These are phyloP conservation scores for Paragyromitra xinjiangensis DNA, from an alignment of 495 filamentous ascomycete species.

Conservation along the genomic window DNA sequence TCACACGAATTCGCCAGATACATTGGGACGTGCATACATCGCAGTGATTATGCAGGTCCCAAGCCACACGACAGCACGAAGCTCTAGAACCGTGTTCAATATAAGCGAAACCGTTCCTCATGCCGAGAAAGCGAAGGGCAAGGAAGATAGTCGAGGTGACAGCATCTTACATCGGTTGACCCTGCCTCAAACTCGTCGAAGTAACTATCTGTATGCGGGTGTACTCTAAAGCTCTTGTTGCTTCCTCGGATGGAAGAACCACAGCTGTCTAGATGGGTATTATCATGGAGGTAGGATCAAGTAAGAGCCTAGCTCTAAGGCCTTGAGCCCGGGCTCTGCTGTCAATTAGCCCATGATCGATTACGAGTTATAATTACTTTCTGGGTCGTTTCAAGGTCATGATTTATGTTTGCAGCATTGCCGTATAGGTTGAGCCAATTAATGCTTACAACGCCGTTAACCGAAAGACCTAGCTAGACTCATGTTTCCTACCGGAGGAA, in stretches of 20 bases:
- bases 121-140: not conserved
- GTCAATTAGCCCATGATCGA: slow-evolving; percentile 2
- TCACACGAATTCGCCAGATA: slow-evolving; percentile 17
- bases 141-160: not conserved
- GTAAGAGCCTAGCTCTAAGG: not conserved
- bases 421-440: slow-evolving; percentile 23
- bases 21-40: slow-evolving; percentile 18
- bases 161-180: slow-evolving; percentile 25
- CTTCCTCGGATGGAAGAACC: slow-evolving; percentile 13
- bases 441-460: slow-evolving; percentile 3
- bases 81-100: not conserved
- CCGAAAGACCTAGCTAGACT: not conserved
- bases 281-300: not conserved
- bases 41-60: slow-evolving; percentile 33
- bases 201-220: not conserved
- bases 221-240: not conserved
- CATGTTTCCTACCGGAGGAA: slow-evolving; percentile 6
- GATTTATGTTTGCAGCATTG: slow-evolving; percentile 10
- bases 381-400: not conserved
- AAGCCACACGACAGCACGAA: not conserved
- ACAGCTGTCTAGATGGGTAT: not conserved
- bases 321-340: slow-evolving; percentile 12
- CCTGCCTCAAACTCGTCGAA: not conserved
- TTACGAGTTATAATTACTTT: not conserved
- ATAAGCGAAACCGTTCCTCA: slow-evolving; percentile 4